A percentile compares a stretch with the other conserved stretches of the same genome.
Conservation (phyloP, 2,329 filamentous ascomycete genomes). For the Pezicula rhizophila region DNA sequence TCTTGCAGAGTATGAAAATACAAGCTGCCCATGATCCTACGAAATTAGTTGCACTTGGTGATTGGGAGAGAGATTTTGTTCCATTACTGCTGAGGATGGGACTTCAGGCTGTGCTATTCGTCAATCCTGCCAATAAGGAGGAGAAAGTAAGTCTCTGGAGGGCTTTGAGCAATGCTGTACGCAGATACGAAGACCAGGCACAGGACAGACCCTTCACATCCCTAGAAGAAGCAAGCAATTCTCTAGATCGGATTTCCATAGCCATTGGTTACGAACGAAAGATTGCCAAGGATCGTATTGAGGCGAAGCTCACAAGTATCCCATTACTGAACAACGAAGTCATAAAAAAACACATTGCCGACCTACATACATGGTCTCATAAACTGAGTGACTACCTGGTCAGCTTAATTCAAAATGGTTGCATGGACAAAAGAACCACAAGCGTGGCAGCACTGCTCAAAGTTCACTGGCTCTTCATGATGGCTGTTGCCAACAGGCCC, state of each 20-base stretch:
- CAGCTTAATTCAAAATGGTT: background rate
- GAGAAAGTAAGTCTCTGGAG: conserved; percentile 17
- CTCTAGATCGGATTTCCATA: background rate
- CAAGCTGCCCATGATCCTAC: conserved; percentile 4
- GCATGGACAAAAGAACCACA: background rate
- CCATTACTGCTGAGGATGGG: conserved; percentile 19
- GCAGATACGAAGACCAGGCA: background rate
- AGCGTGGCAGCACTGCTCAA: conserved; percentile 10
- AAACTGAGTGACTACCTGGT: conserved; percentile 13
- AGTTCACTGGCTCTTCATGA: conserved; percentile 17
- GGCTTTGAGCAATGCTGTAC: conserved; percentile 11
- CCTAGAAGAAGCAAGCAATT: background rate
- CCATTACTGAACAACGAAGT: background rate
- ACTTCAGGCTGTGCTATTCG: conserved; percentile 22
- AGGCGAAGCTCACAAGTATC: conserved; percentile 1
- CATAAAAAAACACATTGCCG: conserved; percentile 1
- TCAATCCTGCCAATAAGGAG: conserved; percentile 16
- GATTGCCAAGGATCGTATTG: background rate
- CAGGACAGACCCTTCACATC: background rate
- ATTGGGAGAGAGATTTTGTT: conserved; percentile 20
- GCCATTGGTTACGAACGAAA: no score
- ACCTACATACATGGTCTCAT: conserved; percentile 14
- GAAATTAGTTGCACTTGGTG: conserved; percentile 3
- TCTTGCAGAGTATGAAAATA: conserved; percentile 19
- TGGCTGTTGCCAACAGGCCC: conserved; percentile 12